Conservation (phyloP, 805 yeast genomes). For the Metschnikowia shivogae region DNA sequence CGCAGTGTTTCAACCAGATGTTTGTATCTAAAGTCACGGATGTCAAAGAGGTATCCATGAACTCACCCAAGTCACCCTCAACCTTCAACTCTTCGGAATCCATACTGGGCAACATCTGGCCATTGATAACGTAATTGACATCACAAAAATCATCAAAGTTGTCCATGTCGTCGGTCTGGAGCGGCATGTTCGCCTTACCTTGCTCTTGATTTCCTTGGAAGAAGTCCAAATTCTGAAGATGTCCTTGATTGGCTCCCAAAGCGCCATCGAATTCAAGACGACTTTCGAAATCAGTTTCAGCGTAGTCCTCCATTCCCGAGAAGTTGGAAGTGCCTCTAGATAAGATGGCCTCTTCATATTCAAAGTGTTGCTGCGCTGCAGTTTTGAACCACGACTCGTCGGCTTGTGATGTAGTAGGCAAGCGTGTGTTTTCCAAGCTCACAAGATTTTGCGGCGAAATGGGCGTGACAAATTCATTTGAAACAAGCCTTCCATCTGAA, state of each 20-base stretch:
- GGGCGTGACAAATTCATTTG: slow-evolving; percentile 36
- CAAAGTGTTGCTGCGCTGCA: slow-evolving; percentile 9
- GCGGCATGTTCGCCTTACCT: slow-evolving; percentile 3
- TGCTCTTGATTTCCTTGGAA: slow-evolving; percentile 11
- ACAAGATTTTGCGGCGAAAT: slow-evolving; percentile 31
- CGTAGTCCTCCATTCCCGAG: slow-evolving; percentile 22
- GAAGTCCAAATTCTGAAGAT: slow-evolving; percentile 6
- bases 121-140: slow-evolving; percentile 19
- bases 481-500: slow-evolving; percentile 40
- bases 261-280: slow-evolving; percentile 17
- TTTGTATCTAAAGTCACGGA: slow-evolving; percentile 70
- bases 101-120: slow-evolving; percentile 17
- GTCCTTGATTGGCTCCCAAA: background rate
- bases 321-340: slow-evolving; percentile 22
- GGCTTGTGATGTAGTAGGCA: slow-evolving; percentile 17
- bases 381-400: slow-evolving; percentile 27
- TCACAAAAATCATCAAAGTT: slow-evolving; percentile 23
- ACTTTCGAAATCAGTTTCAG: slow-evolving; percentile 30
- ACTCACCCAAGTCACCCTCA: slow-evolving; percentile 52
- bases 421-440: slow-evolving; percentile 8
- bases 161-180: slow-evolving; percentile 5
- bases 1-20: slow-evolving; percentile 79
- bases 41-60: slow-evolving; percentile 55
- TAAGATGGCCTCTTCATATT: slow-evolving; percentile 21
- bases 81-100: slow-evolving; percentile 14